phyloP scores from a whole-genome alignment of 1,284 basidiomycete genomes.

The Cryptococcus amylolentus region DNA sequence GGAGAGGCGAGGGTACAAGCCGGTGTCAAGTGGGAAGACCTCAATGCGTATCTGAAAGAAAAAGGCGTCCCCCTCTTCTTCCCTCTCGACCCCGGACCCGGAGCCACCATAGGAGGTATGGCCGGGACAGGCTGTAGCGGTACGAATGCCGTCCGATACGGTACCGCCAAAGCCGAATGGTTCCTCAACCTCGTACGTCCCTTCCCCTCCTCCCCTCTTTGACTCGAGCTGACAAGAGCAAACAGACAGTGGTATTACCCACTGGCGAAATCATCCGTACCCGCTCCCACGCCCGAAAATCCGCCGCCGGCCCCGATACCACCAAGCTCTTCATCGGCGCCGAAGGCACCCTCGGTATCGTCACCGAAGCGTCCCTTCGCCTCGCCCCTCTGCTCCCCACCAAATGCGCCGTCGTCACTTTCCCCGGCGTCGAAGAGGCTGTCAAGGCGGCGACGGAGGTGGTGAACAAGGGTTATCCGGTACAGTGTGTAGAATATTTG shows the following conservation, averaged over 20 bases:
- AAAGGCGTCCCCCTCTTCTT: slow-evolving; percentile 80
- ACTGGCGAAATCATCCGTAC: slow-evolving; percentile 93
- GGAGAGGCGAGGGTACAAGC: slow-evolving; percentile 77
- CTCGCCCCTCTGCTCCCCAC: slow-evolving; percentile 78
- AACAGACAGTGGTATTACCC: slow-evolving; percentile 79
- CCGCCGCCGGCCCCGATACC: slow-evolving; percentile 83
- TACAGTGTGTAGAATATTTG: slow-evolving; percentile 69
- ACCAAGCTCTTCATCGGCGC: slow-evolving; percentile 92
- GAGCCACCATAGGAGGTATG: slow-evolving; percentile 89
- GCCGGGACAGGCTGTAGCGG: slow-evolving; percentile 64
- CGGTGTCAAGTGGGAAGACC: slow-evolving; percentile 79
- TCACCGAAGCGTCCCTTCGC: slow-evolving; percentile 83
- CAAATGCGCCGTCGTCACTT: slow-evolving; percentile 53
- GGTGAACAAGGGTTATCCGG: slow-evolving; percentile 60
- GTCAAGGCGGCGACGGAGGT: slow-evolving; percentile 62
- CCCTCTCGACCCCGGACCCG: slow-evolving; percentile 69
- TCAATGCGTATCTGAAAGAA: slow-evolving; percentile 70
- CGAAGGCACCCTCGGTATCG: slow-evolving; percentile 88
- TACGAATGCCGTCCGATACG: slow-evolving; percentile 85
- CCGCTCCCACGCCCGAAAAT: slow-evolving; percentile 75
- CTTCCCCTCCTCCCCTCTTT: not conserved
- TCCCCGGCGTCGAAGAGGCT: slow-evolving; percentile 54
- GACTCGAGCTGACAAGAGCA: not conserved
- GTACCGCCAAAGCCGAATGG: slow-evolving; percentile 79
- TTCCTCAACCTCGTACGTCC: slow-evolving; percentile 69